phyloP scores from a whole-genome alignment of 768 basidiomycete species.

The Trametes meyenii region DNA sequence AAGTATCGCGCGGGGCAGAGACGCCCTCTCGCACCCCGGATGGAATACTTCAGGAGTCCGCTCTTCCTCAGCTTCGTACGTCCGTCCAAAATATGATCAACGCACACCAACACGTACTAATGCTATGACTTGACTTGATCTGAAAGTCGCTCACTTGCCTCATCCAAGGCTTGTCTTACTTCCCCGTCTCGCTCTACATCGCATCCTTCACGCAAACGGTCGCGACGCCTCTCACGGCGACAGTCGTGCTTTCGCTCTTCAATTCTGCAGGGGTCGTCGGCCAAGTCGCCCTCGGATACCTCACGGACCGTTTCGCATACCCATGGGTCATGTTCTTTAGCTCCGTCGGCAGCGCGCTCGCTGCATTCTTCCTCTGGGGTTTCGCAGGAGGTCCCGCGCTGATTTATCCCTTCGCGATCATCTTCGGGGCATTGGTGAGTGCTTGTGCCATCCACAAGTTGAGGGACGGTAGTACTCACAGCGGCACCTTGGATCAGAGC shows the following conservation, averaged over 20 bases:
- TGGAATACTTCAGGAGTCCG: constrained; percentile 25
- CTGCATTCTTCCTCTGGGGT: constrained; percentile 30
- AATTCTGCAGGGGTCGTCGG: constrained; percentile 29
- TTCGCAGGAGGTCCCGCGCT: constrained; percentile 27
- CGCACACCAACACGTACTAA: not conserved
- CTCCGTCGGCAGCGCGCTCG: constrained; percentile 22
- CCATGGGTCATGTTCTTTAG: constrained; percentile 27
- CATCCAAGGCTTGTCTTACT: constrained; percentile 31
- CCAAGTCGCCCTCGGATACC: constrained; percentile 28
- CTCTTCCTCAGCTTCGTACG: constrained; percentile 29
- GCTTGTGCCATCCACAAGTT: too few relatives aligned
- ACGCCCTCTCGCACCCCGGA: constrained; percentile 22
- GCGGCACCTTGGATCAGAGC: constrained; percentile 17
- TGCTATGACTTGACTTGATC: not conserved
- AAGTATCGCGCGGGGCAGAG: constrained; percentile 20
- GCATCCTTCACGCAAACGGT: constrained; percentile 28
- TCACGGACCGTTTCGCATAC: constrained; percentile 29
- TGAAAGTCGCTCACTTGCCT: constrained; percentile 22
- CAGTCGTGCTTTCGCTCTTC: constrained; percentile 30
- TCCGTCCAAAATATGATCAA: not conserved
- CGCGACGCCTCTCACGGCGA: constrained; percentile 27
- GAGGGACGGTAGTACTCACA: not conserved
- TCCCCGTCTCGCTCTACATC: constrained; percentile 33
- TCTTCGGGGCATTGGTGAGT: constrained; percentile 30
- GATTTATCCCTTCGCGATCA: constrained; percentile 27